A percentile compares a stretch with the other conserved stretches of the same genome.
These are phyloP conservation scores for Cryptosporidium andersoni DNA, from an alignment of 169 alveolate genomes.

Conservation along the genomic window DNA sequence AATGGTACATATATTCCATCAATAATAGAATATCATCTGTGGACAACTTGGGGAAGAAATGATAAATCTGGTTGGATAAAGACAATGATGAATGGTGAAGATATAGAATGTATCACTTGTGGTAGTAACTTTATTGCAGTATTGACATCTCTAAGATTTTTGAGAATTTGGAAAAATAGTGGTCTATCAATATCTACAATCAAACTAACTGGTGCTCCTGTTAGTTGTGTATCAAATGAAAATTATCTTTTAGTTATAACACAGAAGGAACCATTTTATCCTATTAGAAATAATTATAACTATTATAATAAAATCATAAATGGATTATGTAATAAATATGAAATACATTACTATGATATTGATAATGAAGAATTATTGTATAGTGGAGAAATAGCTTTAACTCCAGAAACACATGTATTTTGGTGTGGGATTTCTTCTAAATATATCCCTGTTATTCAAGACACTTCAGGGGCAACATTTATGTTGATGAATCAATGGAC, in stretches of 20 bases:
- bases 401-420: constrained; percentile 47
- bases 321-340: constrained; percentile 59
- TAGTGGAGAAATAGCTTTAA: constrained; percentile 22
- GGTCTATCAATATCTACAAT: constrained; percentile 33
- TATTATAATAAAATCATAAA: not conserved
- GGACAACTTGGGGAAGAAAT: constrained; percentile 71
- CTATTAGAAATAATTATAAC: not conserved
- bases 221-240: constrained; percentile 65
- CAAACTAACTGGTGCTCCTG: constrained; percentile 34
- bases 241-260: constrained; percentile 45
- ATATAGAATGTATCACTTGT: constrained; percentile 55
- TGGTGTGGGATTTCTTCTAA: constrained; percentile 66
- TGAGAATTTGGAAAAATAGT: constrained; percentile 67
- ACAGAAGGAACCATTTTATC: constrained; percentile 65
- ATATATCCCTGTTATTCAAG: constrained; percentile 54
- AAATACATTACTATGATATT: constrained; percentile 13
- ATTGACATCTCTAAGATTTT: constrained; percentile 61
- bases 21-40: constrained; percentile 30
- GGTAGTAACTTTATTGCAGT: constrained; percentile 39
- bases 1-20: constrained; percentile 39
- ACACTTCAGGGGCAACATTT: constrained; percentile 56
- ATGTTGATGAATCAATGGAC: constrained; percentile 58
- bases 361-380: constrained; percentile 24
- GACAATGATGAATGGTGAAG: constrained; percentile 26
- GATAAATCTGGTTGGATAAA: constrained; percentile 65